Conservation (phyloP, 768 basidiomycete genomes). For the Collybiopsis luxurians region DNA sequence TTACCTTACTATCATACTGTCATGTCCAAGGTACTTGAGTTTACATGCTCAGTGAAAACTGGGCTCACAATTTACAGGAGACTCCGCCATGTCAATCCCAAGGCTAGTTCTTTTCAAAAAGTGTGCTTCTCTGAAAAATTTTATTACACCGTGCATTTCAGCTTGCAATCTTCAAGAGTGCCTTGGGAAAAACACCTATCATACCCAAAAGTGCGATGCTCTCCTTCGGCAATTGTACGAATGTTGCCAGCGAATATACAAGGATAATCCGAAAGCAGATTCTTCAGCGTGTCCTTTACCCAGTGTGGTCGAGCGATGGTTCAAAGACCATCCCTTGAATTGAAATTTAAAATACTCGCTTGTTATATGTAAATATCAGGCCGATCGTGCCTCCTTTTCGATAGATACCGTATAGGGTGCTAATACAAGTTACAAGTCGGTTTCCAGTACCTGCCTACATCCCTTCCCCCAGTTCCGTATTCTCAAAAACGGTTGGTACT, state of each 20-base stretch:
- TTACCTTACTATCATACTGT: too few species aligned
- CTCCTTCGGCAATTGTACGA: slow-evolving; percentile 51
- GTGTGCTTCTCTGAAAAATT: too few species aligned
- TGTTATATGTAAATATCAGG: background rate
- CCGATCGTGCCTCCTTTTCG: too few species aligned
- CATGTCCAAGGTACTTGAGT: too few species aligned
- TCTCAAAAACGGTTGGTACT: too few species aligned
- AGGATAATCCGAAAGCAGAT: slow-evolving; percentile 34
- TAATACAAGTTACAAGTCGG: too few species aligned
- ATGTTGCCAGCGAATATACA: slow-evolving; percentile 63
- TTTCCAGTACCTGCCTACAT: too few species aligned
- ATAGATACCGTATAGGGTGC: too few species aligned
- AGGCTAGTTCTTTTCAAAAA: background rate
- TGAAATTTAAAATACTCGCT: background rate
- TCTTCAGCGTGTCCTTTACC: slow-evolving; percentile 64
- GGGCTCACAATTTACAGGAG: background rate
- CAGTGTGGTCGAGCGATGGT: slow-evolving; percentile 53
- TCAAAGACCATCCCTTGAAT: slow-evolving; percentile 44
- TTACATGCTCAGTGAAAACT: too few species aligned
- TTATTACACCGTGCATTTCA: slow-evolving; percentile 19
- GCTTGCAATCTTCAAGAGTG: slow-evolving; percentile 66
- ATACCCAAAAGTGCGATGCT: slow-evolving; percentile 58
- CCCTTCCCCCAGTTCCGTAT: too few species aligned
- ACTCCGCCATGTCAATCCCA: background rate
- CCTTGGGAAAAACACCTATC: slow-evolving; percentile 60